Evolutionary conservation across 768 basidiomycete genomes (phyloP).

Genomic region (Leucogyrophana mollusca): DNA sequence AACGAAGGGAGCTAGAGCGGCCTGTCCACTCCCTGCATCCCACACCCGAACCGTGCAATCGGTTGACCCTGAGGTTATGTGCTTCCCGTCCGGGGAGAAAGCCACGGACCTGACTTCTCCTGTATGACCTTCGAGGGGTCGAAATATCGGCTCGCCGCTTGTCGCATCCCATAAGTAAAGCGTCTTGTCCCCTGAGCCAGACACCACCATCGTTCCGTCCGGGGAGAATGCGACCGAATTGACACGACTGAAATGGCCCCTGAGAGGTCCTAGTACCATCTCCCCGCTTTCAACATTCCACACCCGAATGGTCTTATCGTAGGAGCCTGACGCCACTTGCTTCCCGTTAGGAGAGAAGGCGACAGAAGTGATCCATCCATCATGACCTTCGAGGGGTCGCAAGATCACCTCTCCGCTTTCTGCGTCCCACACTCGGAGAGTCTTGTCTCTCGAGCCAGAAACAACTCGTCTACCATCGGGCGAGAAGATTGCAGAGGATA

Average conservation of each 20-base stretch:
- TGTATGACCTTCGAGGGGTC: background rate
- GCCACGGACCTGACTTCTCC: background rate
- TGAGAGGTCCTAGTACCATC: slow-evolving; percentile 11
- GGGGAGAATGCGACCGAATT: slow-evolving; percentile 29
- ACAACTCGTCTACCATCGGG: slow-evolving; percentile 27
- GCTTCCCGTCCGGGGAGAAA: background rate
- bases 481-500: slow-evolving; percentile 27
- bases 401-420: slow-evolving; percentile 24
- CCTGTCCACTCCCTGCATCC: background rate
- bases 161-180: background rate
- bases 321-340: slow-evolving; percentile 22
- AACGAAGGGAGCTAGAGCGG: background rate
- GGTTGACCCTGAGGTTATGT: background rate
- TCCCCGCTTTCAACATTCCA: slow-evolving; percentile 27
- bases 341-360: slow-evolving; percentile 28
- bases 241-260: slow-evolving; percentile 18
- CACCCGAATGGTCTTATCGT: slow-evolving; percentile 17
- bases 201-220: slow-evolving; percentile 23
- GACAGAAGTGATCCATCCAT: slow-evolving; percentile 14
- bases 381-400: slow-evolving; percentile 13
- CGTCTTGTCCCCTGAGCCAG: slow-evolving; percentile 22
- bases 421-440: slow-evolving; percentile 25
- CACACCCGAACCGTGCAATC: background rate
- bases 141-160: background rate
- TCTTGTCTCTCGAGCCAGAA: slow-evolving; percentile 29